A percentile compares a stretch with the other conserved stretches of the same genome.
phyloP scores from a whole-genome alignment of 1,284 basidiomycete species.

The Leccinum fallax region DNA sequence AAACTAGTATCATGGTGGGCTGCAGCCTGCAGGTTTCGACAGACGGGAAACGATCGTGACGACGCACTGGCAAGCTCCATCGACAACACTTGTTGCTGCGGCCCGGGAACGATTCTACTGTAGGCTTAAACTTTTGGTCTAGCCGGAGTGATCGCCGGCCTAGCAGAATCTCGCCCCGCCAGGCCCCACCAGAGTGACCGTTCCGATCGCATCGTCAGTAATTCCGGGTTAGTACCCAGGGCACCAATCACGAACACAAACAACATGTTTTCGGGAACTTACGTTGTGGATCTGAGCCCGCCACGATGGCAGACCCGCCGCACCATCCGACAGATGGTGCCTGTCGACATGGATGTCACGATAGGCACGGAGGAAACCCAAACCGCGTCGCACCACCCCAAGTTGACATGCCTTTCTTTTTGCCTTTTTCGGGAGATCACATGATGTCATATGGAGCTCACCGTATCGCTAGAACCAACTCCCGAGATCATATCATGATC shows the following conservation, averaged over 20 bases:
- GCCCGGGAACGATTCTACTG: not conserved
- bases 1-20: not conserved
- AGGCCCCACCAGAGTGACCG: not conserved
- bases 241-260: not conserved
- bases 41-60: not conserved
- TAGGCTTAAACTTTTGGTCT: not conserved
- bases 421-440: not conserved
- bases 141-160: not conserved
- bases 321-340: conserved; percentile 6
- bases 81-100: not conserved
- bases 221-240: not conserved
- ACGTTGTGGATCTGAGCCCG: not conserved
- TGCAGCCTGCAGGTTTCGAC: not conserved
- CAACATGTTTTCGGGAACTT: not conserved
- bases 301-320: not conserved
- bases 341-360: conserved; percentile 5
- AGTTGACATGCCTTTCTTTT: not conserved
- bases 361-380: conserved; percentile 8
- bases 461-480: not conserved
- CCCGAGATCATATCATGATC: not conserved
- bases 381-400: not conserved
- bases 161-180: not conserved
- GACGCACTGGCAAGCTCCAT: not conserved
- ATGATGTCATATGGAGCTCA: not conserved
- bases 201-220: not conserved